A percentile compares a stretch with the other conserved stretches of the same genome.
Conservation (phyloP, 805 yeast species). For the Wickerhamiella alocasiicola region DNA sequence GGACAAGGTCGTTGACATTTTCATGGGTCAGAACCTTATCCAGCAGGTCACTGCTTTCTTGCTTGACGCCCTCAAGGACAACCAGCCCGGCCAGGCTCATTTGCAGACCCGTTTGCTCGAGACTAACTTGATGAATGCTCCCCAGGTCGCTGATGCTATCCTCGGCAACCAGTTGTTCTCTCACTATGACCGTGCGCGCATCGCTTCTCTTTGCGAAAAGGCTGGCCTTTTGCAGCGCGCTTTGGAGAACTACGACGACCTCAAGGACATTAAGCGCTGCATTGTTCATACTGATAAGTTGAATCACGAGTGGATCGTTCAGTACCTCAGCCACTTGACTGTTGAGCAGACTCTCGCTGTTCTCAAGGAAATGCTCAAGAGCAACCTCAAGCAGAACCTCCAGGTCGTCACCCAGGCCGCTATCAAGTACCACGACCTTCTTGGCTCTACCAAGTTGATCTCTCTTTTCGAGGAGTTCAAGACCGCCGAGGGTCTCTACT, state of each 20-base stretch:
- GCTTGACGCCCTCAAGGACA: conserved; percentile 87
- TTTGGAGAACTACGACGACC: conserved; percentile 86
- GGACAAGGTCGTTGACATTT: conserved; percentile 83
- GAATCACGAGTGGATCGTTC: conserved; percentile 88
- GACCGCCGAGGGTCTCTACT: conserved; percentile 86
- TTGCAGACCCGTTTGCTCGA: conserved; percentile 90
- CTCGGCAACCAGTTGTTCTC: conserved; percentile 91
- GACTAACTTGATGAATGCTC: conserved; percentile 87
- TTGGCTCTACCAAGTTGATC: conserved; percentile 76
- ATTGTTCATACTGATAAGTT: conserved; percentile 68
- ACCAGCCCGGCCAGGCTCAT: conserved; percentile 88
- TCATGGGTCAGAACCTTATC: conserved; percentile 83
- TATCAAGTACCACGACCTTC: conserved; percentile 85
- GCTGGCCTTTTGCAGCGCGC: conserved; percentile 96
- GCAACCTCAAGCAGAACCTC: conserved; percentile 71
- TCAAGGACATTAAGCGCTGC: conserved; percentile 90
- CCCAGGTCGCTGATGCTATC: conserved; percentile 99
- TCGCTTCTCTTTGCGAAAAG: conserved; percentile 86
- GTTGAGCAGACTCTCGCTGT: conserved; percentile 87
- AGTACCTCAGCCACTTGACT: conserved; percentile 83
- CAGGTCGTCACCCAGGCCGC: conserved; percentile 95
- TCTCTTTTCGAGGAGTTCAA: conserved; percentile 88
- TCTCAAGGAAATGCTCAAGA: conserved; percentile 70
- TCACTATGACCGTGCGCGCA: conserved; percentile 86
- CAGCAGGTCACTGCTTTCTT: conserved; percentile 98